Conservation (phyloP, 495 filamentous ascomycete genomes). For the Lophiotrema nucula region DNA sequence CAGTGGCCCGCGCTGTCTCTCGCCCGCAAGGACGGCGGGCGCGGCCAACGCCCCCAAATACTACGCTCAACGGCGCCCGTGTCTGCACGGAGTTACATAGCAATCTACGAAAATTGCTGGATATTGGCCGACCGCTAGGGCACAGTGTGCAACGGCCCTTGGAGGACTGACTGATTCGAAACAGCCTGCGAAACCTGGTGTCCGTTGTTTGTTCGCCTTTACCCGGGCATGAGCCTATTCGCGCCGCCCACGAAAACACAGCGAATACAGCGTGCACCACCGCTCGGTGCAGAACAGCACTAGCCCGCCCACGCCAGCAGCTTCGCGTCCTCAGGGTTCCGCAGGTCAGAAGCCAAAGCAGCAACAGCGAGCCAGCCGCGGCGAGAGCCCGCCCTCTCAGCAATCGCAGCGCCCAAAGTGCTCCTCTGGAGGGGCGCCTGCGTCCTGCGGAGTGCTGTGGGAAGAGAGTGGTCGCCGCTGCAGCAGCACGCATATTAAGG, state of each 20-base stretch:
- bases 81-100: constrained; percentile 28
- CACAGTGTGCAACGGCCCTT: constrained; percentile 28
- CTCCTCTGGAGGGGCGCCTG: no score
- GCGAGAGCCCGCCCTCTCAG: background rate
- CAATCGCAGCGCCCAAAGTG: background rate
- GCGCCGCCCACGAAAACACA: constrained; percentile 15
- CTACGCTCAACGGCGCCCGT: background rate
- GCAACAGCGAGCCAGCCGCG: background rate
- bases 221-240: constrained; percentile 27
- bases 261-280: background rate
- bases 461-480: no score
- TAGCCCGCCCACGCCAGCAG: background rate
- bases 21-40: background rate
- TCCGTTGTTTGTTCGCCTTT: constrained; percentile 27
- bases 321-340: background rate
- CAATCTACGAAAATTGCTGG: constrained; percentile 31
- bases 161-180: constrained; percentile 21
- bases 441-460: background rate
- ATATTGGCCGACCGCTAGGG: constrained; percentile 23
- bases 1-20: background rate
- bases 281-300: no score
- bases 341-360: no score
- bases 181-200: constrained; percentile 33
- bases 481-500: constrained; percentile 5
- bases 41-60: background rate